Evolutionary conservation across 208 protist genomes (phyloP).

Genomic region (Tritrichomonas musculus): DNA sequence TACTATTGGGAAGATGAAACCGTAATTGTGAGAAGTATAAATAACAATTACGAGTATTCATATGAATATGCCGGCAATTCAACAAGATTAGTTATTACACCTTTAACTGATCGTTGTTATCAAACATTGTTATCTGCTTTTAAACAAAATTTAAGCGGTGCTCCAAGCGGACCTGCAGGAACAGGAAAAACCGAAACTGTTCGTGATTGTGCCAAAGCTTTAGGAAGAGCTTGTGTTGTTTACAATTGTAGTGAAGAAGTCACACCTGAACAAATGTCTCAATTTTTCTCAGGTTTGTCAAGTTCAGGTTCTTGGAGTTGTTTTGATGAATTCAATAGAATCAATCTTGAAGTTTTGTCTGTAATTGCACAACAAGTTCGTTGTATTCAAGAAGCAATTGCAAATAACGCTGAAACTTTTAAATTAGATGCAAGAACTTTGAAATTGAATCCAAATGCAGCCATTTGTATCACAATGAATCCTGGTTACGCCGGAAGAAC

Average conservation of each 20-base stretch:
- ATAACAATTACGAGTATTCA: slow-evolving; percentile 46
- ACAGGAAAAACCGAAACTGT: slow-evolving; percentile 66
- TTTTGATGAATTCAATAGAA: slow-evolving; percentile 67
- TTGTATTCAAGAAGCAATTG: slow-evolving; percentile 52
- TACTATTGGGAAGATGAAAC: slow-evolving; percentile 77
- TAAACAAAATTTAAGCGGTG: slow-evolving; percentile 58
- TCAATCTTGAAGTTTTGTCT: slow-evolving; percentile 55
- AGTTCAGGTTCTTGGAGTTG: slow-evolving; percentile 55
- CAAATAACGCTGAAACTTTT: slow-evolving; percentile 44
- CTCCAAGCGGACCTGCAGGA: slow-evolving; percentile 60
- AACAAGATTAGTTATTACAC: slow-evolving; percentile 52
- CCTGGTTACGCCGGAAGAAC: slow-evolving; percentile 90
- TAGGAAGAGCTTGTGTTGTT: slow-evolving; percentile 66
- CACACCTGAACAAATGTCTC: slow-evolving; percentile 48
- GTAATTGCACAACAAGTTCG: slow-evolving; percentile 54
- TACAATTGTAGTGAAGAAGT: slow-evolving; percentile 95
- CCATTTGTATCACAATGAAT: slow-evolving; percentile 71
- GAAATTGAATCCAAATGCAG: slow-evolving; percentile 60
- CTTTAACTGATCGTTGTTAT: slow-evolving; percentile 61
- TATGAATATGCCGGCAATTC: slow-evolving; percentile 59
- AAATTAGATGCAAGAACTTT: slow-evolving; percentile 54
- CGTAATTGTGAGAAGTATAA: slow-evolving; percentile 48
- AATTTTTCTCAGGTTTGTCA: slow-evolving; percentile 49
- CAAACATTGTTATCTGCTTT: slow-evolving; percentile 64
- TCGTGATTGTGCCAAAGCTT: slow-evolving; percentile 60